Evolutionary conservation across 495 filamentous ascomycete species (phyloP), one percentile per base, ranked within the genome.

Genomic region (Daldinia bambusicola): DNA sequence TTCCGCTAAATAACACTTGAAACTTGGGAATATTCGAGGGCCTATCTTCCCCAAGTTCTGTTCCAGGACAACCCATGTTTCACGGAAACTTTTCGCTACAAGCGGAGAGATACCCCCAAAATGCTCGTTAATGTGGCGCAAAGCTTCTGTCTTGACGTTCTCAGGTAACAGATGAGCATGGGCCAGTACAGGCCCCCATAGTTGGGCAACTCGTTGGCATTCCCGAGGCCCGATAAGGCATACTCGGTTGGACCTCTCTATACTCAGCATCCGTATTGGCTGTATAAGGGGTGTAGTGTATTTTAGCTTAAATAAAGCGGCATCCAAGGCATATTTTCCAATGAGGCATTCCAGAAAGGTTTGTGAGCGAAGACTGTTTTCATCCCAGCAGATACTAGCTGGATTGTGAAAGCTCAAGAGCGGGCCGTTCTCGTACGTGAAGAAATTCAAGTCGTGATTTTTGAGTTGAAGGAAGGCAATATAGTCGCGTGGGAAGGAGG

Each of bases 21-120:
- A 57, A 18, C 63, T 58, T 31, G 63, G 63, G 41, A 51, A 58
- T 50, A 66, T 55, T 13, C 13, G 26, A 12, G 22, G 26, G 14
- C 51, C 50, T 10, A 12, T 22, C 12, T 34, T 32, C 9, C 48
- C 6, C 20, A 45, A 9, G 13, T 4, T 12, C 8, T 41, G 0
- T 38, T 66, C 62, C 6, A 57, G 9, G 4, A 66, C 38, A 3
- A 66, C 16, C 63, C 63, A 66, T 2, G 20, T 66, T 6, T 0
- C 0, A 53, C 40, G 50, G 14, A 31, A 51, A 6, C 36, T 58
- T 31, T 38, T 58, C 14, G 32, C 12, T 31, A 4, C 18, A 0
- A 66, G 26, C 2, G n/a, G 30, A 16, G 63, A 51, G 14, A 32
- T 1, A 10, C 16, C 26, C 6, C 34, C 53, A 18, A 51, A 66